Percentiles rank a stretch among this genome's conserved stretches.
phyloP scores from a whole-genome alignment of 768 basidiomycete species.

The Rhodotorula sphaerocarpa region DNA sequence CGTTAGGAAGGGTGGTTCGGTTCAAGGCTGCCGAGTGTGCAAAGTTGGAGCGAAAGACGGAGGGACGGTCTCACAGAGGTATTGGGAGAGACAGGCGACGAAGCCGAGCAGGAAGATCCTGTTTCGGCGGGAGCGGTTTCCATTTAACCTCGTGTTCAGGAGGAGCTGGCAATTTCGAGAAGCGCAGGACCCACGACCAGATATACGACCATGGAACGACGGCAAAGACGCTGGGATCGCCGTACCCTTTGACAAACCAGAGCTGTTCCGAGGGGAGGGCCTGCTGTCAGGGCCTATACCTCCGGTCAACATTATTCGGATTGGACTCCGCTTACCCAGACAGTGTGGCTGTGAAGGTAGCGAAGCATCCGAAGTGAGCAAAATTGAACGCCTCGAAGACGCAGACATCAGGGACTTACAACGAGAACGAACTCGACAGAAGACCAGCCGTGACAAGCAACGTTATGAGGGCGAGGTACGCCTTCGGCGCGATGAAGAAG shows the following conservation, averaged over 20 bases:
- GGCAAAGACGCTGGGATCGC: conserved; percentile 1
- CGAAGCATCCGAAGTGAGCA: too few species aligned
- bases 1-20: too few species aligned
- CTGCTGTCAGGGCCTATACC: too few species aligned
- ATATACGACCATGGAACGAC: conserved; percentile 5
- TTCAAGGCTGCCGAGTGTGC: too few species aligned
- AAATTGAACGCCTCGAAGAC: too few species aligned
- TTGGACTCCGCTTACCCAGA: too few species aligned
- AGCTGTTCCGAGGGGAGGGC: background rate
- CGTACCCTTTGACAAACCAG: conserved; percentile 19
- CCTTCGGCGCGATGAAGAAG: background rate
- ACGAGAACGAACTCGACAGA: background rate
- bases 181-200: background rate
- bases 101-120: conserved; percentile 15
- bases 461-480: background rate
- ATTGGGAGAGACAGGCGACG: conserved; percentile 5
- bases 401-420: too few species aligned
- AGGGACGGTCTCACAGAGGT: conserved; percentile 1
- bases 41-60: too few species aligned
- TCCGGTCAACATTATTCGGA: too few species aligned
- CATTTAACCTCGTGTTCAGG: too few species aligned
- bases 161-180: background rate
- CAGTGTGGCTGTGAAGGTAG: too few species aligned
- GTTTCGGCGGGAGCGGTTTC: background rate
- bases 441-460: conserved; percentile 6